phyloP scores from a whole-genome alignment of 352 stramenopile genomes.

The Thalassiosira mediterranea region DNA sequence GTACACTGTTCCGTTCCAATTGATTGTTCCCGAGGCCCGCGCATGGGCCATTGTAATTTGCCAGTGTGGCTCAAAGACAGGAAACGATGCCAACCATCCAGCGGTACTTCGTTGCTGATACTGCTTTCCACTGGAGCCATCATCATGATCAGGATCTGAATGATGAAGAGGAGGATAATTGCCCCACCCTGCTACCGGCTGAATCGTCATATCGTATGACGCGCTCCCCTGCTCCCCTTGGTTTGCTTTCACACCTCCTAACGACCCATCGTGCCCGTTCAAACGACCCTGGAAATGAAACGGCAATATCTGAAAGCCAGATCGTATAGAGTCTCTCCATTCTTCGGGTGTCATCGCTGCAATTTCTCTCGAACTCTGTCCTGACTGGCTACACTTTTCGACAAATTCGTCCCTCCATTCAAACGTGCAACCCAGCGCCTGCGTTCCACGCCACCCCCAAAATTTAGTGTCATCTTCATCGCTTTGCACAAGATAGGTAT shows the following conservation, averaged over 20 bases:
- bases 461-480: conserved; percentile 78
- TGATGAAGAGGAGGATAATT: conserved; percentile 42
- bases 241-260: conserved; percentile 61
- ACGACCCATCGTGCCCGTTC: conserved; percentile 66
- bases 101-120: conserved; percentile 70
- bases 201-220: conserved; percentile 71
- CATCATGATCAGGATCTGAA: conserved; percentile 3
- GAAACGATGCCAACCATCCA: conserved; percentile 76
- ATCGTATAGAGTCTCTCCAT: conserved; percentile 61
- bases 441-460: conserved; percentile 69
- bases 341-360: conserved; percentile 47
- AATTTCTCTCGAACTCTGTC: conserved; percentile 15
- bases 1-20: conserved; percentile 75
- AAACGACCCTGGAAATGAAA: conserved; percentile 64
- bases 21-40: conserved; percentile 61
- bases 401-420: conserved; percentile 45
- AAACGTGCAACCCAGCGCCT: conserved; percentile 78
- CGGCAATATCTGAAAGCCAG: conserved; percentile 79
- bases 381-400: conserved; percentile 10
- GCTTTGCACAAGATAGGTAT: conserved; percentile 79
- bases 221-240: conserved; percentile 49
- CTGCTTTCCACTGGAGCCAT: background rate
- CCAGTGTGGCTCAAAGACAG: conserved; percentile 85
- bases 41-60: conserved; percentile 82
- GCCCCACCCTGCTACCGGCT: conserved; percentile 68